Evolutionary conservation across 306 rosid species (phyloP), one percentile per base, ranked within the genome.

Genomic region (Hippophae gyantsensis): DNA sequence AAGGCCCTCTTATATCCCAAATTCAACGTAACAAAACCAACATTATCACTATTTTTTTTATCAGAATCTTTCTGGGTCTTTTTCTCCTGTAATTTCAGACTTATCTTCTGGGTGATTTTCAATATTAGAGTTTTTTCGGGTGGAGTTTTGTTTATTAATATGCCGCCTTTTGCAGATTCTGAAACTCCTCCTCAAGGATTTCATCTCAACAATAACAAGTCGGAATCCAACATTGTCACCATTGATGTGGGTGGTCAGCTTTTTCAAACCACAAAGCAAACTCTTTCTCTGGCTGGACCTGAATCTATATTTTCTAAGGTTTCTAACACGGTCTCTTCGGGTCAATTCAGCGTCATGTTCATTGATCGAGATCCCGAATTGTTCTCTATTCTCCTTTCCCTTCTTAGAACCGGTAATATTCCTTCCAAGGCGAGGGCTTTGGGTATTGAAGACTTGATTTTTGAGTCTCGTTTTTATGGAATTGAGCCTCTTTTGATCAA

Each of bases 231-330:
- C 73, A 72, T 79, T 12, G 81, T 87, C 14, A 52, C 95, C 74
- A 74, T 93, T n/a, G 79, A 76, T 32, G 94, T 88, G 0, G 98
- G 95, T 0, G 98, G 98, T 6, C 87, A 78, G 59, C 53, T 90
- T 9, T 90, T 90, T 52, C 96, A 90, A 70, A 90, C 98, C 47
- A 90, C 96, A 3, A 87, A 81, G 70, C 96, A 90, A 50, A 90
- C 96, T 55, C 71, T 90, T 27, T 69, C 78, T 62, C 76, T 83
- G 0, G 87, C 89, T 0, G 95, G 96, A 0, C 67, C 85, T 2
- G 65, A 78, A 51, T 72, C 94, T 3, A 71, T 87, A 57, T 79
- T 90, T 56, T 75, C 84, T 6, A 57, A 64, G 43, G 71, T 90
- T 41, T 71, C 78, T 2, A 77, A 80, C 7, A 5, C 14, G 12